phyloP scores from a whole-genome alignment of 148 eudicot species.

The Rhododendron vialii region DNA sequence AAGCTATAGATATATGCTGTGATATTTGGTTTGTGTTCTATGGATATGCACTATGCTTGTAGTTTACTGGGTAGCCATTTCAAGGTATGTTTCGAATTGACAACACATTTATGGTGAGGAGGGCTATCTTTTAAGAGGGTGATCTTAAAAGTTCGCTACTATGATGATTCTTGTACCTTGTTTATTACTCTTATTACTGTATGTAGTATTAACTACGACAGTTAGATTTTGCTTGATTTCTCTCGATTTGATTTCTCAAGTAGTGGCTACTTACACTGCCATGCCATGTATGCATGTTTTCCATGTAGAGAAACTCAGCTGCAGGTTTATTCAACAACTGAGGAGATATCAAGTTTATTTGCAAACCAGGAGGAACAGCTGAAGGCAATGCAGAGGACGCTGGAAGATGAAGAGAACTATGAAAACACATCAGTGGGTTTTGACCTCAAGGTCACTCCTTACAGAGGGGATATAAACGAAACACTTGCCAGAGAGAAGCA shows the following conservation, averaged over 20 bases:
- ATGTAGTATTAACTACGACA: neutral
- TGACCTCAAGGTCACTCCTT: conserved; percentile 29
- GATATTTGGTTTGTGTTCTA: neutral
- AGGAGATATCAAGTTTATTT: conserved; percentile 70
- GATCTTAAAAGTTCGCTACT: neutral
- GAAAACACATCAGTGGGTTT: conserved; percentile 56
- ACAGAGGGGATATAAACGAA: conserved; percentile 19
- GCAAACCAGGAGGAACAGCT: conserved; percentile 91
- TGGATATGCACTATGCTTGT: neutral
- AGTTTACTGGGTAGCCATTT: neutral
- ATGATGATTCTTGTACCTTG: neutral
- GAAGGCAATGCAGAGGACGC: conserved; percentile 86
- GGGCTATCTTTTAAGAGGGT: neutral
- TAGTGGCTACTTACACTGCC: neutral
- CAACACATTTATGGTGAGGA: neutral
- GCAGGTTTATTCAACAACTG: conserved; percentile 93
- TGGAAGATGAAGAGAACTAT: conserved; percentile 90
- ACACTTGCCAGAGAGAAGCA: conserved; percentile 24
- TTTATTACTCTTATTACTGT: neutral
- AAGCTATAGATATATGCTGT: neutral
- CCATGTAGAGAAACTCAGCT: conserved; percentile 80
- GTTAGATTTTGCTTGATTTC: neutral
- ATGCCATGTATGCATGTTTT: conserved; percentile 15
- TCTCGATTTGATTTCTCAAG: neutral
- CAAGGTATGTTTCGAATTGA: neutral